A percentile compares a stretch with the other conserved stretches of the same genome.
Evolutionary conservation across 2,329 filamentous ascomycete species (phyloP).

Genomic region (Arthroderma sp.): DNA sequence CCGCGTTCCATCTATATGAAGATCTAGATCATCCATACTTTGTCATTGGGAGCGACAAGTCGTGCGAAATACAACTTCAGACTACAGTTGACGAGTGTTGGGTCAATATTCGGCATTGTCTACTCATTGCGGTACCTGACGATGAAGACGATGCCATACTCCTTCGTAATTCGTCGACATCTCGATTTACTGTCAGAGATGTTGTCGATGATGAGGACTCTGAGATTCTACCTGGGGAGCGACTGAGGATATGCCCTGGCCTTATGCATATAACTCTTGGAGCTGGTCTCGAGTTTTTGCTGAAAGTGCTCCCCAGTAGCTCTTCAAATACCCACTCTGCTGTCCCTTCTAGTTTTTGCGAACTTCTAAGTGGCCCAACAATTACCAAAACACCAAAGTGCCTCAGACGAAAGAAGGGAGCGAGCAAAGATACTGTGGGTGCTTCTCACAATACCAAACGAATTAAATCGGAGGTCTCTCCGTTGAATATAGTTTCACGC

Average conservation of each 20-base stretch:
- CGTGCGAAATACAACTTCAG: background rate
- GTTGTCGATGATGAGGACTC: background rate
- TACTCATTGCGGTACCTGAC: background rate
- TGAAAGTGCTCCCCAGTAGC: background rate
- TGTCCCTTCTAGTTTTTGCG: background rate
- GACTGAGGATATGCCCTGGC: background rate
- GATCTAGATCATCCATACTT: conserved; percentile 2
- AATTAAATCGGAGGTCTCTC: background rate
- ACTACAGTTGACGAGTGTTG: conserved; percentile 3
- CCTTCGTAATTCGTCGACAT: background rate
- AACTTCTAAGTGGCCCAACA: background rate
- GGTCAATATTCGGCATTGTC: conserved; percentile 1
- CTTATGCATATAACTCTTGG: conserved; percentile 4
- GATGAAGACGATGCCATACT: background rate
- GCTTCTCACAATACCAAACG: background rate
- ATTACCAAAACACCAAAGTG: background rate
- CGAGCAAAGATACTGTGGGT: background rate
- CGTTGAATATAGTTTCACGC: background rate
- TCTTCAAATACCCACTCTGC: background rate
- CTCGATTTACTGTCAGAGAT: background rate
- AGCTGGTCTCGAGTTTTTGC: conserved; percentile 2
- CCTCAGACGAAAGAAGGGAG: background rate
- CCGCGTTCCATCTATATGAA: background rate
- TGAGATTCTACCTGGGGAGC: background rate
- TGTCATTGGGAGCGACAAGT: background rate